phyloP scores from a whole-genome alignment of 495 filamentous ascomycete species.

The Talaromyces proteolyticus region DNA sequence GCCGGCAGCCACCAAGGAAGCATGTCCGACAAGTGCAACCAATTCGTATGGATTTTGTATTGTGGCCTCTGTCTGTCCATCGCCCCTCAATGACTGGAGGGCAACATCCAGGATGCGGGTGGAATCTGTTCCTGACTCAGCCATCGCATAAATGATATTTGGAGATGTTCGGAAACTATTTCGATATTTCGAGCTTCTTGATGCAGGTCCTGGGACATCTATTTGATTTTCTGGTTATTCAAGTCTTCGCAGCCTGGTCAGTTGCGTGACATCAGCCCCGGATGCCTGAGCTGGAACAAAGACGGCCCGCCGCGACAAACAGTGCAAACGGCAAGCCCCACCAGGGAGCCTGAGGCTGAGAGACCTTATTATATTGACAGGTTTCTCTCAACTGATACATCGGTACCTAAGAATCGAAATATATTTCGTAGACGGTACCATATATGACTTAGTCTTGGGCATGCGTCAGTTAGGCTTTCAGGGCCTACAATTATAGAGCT shows the following conservation, averaged over 20 bases:
- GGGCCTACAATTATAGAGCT: too few species aligned
- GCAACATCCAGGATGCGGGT: constrained; percentile 30
- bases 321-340: neutral
- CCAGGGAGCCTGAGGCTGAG: too few species aligned
- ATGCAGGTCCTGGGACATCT: too few species aligned
- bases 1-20: constrained; percentile 71
- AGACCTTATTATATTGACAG: too few species aligned
- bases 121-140: constrained; percentile 13
- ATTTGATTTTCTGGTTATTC: too few species aligned
- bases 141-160: constrained; percentile 14
- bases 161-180: neutral
- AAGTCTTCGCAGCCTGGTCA: too few species aligned
- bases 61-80: constrained; percentile 28
- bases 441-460: too few species aligned
- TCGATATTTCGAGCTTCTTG: too few species aligned
- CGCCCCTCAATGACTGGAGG: constrained; percentile 21
- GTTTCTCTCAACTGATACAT: too few species aligned
- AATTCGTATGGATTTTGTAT: constrained; percentile 79
- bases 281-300: neutral
- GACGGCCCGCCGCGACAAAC: constrained; percentile 3
- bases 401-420: too few species aligned
- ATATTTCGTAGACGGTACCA: too few species aligned
- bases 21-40: constrained; percentile 77
- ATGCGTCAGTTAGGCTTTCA: too few species aligned
- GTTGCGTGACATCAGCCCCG: neutral